Evolutionary conservation across 1,284 basidiomycete species (phyloP).

Genomic region (Trametes hirsuta): DNA sequence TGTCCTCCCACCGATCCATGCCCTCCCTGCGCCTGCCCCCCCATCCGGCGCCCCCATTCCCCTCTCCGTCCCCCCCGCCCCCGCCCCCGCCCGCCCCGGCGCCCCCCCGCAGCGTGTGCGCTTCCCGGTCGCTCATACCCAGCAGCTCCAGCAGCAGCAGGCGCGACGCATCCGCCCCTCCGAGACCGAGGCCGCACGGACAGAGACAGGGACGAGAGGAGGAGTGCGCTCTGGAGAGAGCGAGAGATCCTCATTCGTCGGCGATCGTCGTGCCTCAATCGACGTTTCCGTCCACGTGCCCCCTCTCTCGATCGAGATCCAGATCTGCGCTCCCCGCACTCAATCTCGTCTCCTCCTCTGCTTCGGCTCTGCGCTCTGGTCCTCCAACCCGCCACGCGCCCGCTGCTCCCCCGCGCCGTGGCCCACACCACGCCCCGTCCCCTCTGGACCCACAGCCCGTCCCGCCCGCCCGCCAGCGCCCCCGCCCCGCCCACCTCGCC

Average conservation of each 20-base stretch:
- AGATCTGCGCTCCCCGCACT: slow-evolving; percentile 18
- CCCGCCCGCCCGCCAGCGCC: too few species aligned
- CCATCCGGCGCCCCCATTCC: slow-evolving; percentile 11
- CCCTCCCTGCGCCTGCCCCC: slow-evolving; percentile 11
- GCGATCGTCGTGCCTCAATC: slow-evolving; percentile 24
- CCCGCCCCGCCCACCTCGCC: too few species aligned
- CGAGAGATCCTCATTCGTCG: slow-evolving; percentile 6
- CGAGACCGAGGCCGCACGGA: background rate
- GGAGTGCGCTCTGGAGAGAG: background rate
- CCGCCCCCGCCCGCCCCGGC: background rate
- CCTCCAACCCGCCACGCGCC: background rate
- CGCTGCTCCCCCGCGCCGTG: background rate
- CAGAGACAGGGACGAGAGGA: background rate
- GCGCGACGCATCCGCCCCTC: background rate
- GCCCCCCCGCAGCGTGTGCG: background rate
- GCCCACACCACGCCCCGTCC: background rate
- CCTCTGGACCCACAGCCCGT: background rate
- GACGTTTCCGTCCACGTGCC: slow-evolving; percentile 19
- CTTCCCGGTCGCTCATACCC: slow-evolving; percentile 1
- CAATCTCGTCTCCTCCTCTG: slow-evolving; percentile 13
- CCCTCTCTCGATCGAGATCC: slow-evolving; percentile 16
- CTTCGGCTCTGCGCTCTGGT: background rate
- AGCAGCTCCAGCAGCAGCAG: background rate
- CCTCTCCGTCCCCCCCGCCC: background rate
- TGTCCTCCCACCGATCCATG: slow-evolving; percentile 19